A percentile compares a stretch with the other conserved stretches of the same genome.
These are phyloP conservation scores for Ogataea hybrid DNA, from an alignment of 1,139 yeast genomes.

Conservation along the genomic window DNA sequence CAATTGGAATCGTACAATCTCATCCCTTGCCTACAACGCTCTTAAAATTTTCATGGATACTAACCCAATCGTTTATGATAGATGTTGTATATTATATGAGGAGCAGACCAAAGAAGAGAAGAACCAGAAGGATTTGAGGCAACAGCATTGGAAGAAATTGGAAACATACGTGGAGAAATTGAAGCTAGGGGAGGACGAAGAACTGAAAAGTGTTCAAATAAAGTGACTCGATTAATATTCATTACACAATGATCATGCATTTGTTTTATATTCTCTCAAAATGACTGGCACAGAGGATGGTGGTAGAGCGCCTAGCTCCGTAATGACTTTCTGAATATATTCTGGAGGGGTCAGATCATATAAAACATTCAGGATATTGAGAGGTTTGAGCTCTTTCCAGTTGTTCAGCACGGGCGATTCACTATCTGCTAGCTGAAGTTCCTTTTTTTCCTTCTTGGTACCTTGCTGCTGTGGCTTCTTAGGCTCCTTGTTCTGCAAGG, in stretches of 20 bases:
- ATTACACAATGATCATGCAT: constrained; percentile 24
- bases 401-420: constrained; percentile 47
- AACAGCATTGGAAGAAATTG: constrained; percentile 72
- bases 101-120: constrained; percentile 68
- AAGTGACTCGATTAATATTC: constrained; percentile 17
- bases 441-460: constrained; percentile 17
- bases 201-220: constrained; percentile 26
- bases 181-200: constrained; percentile 30
- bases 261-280: constrained; percentile 81
- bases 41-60: constrained; percentile 92
- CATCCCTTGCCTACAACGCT: constrained; percentile 87
- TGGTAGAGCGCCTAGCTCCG: constrained; percentile 95
- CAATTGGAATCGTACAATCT: constrained; percentile 89
- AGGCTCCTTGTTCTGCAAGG: constrained; percentile 31
- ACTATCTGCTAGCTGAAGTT: constrained; percentile 12
- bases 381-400: constrained; percentile 62
- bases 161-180: constrained; percentile 56
- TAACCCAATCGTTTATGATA: constrained; percentile 87
- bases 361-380: constrained; percentile 80
- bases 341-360: constrained; percentile 96
- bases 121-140: constrained; percentile 57
- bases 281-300: constrained; percentile 98
- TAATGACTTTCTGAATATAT: constrained; percentile 88
- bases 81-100: constrained; percentile 83
- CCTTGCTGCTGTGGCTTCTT: constrained; percentile 26